Evolutionary conservation across 768 basidiomycete species (phyloP), one percentile per base, ranked within the genome.

Genomic region (Udeniomyces megalosporus): DNA sequence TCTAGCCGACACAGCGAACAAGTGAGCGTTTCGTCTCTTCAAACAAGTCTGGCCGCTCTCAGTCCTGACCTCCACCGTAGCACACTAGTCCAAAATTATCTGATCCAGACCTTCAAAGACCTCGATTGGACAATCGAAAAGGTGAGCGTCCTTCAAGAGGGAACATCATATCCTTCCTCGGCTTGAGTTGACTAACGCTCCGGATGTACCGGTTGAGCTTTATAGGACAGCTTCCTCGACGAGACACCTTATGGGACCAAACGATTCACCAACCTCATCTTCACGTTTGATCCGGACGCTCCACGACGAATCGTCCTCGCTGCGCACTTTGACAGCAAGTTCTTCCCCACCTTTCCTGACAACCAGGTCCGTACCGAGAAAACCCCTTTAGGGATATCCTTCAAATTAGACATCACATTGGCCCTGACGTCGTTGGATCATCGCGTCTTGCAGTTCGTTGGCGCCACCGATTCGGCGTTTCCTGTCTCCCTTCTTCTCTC

Each of bases 401-500:
- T 1, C 8, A 28, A 26, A 56, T 46, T 14, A n/a, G 11, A 24
- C 22, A 24, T 46, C 7, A 12, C 45, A 35, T 48, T 3, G 20
- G 28, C 20, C 28, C 14, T 32, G 22, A 22, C 4, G 14, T 59
- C 49, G 15, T 0, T n/a, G 10, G 34, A 22, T 26, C n/a, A 26
- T 8, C 17, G 26, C 6, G 22, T 24, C 28, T 38, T 47, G 24
- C 74, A 96, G 88, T 99, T 99, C 71, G 77, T 99, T 69, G 95
- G 95, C 35, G 95, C 95, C 10, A 97, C 91, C 11, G 95, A 99
- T 71, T 95, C 91, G 0, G 95, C 92, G 6, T 90, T 88, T 35
- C 84, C 95, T 2, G 96, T 92, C 67, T 89, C 91, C 4, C 84
- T 97, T 75, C 80, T 99, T 77, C 80, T 96, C 31, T 91, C 96